Base-by-base conservation (phyloP, 345 rosid genomes). In the Hibiscus tridactylites region DNA sequence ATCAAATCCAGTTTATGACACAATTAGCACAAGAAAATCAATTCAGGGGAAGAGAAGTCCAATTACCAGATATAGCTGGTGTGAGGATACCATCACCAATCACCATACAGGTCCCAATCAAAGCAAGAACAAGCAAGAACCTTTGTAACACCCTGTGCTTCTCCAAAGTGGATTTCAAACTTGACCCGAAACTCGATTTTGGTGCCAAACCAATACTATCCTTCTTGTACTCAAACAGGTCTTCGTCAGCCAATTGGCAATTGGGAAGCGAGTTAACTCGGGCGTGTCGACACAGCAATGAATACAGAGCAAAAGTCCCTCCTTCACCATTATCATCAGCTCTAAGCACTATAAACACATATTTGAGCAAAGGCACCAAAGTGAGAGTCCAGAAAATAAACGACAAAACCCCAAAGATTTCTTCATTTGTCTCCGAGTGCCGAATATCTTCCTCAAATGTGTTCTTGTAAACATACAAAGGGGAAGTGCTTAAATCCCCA, bases 311-410 rank as follows among this genome's bases (percentile, higher is more conserved):
- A 79, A 91, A 89, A 71, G 97, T 89, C 33, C 95, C 97, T 64
- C 97, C 97, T 81, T 91, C 95, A 8, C 95, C 97, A 74, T 91
- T 91, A 77, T 91, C 97, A 67, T 91, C 91, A 71, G 97, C 97
- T 83, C 85, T 85, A 39, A 91, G 88, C 67, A 91, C 97, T 58
- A 91, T 88, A 58, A 89, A 83, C 75, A 89, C 97, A 61, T 91
- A 91, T 68, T 91, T 91, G 49, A 89, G 61, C 24, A 91, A 71
- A 9, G 97, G 95, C 52, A 91, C 81, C 76, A 91, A 65, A 69
- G 97, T 91, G 42, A 91, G 78, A 11, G 97, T 91, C 97, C 97
- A 91, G 76, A 91, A 91, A 65, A 89, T 84, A 72, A 91, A 85
- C 70, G 92, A 89, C 66, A 91, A 77, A 69, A 91, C 95, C 76